Base-by-base conservation (phyloP, 305 asterid genomes). In the Euphrasia arctica region DNA sequence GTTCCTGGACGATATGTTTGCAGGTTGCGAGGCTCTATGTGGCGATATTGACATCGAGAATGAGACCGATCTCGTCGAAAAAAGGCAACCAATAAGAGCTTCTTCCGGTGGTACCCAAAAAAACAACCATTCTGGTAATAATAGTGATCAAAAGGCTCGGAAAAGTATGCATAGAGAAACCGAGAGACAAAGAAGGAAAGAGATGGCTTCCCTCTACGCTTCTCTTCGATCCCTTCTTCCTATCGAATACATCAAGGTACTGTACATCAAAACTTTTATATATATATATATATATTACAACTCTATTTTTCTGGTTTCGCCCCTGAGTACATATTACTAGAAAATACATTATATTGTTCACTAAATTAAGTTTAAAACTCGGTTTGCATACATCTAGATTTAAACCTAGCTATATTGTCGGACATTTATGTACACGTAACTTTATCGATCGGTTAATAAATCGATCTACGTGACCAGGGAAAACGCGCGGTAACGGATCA, bases 401-500 rank as follows among this genome's bases (percentile, higher is more conserved):
- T 18, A 18, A 18, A 18, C 22, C 22, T 18, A 18, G 22, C 22
- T 18, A 18, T 18, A 18, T 18, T 18, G 22, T 18, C 22, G 22
- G 22, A 18, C 22, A 1, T 18, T 18, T 18, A 18, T 18, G 22
- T 18, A 18, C 22, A 18, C 22, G 22, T 18, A 18, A 18, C 22
- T 18, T 18, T 18, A 18, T 18, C 22, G 22, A 18, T 18, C 22
- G 22, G 22, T 18, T 18, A 18, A 18, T 18, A 18, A 18, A 18
- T 18, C 22, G 22, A 18, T 18, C 22, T 18, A 18, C 22, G 22
- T 18, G 22, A 41, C 7, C 25, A 70, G 81, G 75, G 79, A 58
- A 79, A 64, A 60, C 68, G 77, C 34, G 64, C 82, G 0, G 66
- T 55, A 6, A 63, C 80, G 3, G 79, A 79, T 63, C 70, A 59